Base-by-base conservation (phyloP, 1,284 basidiomycete genomes). In the Trichosporon sp. region DNA sequence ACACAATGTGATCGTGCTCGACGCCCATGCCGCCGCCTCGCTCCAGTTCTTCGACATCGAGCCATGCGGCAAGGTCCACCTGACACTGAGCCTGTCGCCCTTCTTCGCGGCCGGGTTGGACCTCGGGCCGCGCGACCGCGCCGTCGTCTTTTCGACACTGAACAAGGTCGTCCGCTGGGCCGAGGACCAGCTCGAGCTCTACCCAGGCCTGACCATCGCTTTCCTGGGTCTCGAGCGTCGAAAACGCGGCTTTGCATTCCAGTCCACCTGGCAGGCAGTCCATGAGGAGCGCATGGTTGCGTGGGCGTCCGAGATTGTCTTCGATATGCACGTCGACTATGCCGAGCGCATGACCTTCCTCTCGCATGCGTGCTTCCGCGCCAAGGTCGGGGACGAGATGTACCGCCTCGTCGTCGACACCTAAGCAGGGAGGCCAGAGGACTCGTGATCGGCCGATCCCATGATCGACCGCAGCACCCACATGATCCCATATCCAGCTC, bases 311-410 rank as follows among this genome's bases (percentile, higher is more conserved):
- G 32, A 32, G 31, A 21, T 63, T 14, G 32, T 63, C 32, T 63
- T 63, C 59, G 59, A 63, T 16, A 63, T 63, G 59, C 59, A 35
- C 31, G 59, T 63, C 59, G 59, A 63, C 59, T 63, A 37, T n/a
- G 59, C 32, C 5, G 59, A 63, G 12, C 56, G 56, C 26, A 61
- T 63, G 31, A 31, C 32, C 8, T 35, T 63, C 16, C 14, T 63
- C 14, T 63, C 59, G 6, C 59, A 63, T 16, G 3, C 32, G 14
- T 16, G 16, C 16, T 63, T 63, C 59, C 59, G 59, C 12, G 31
- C 19, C 14, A n/a, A n/a, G 32, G 7, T 16, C 5, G 59, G 59
- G 14, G 59, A 63, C 6, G 59, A 63, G 59, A 12, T 63, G 32
- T 35, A 63, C 32, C 59, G 59, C 7, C 32, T 63, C 31, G 32